Evolutionary conservation across 2,329 filamentous ascomycete species (phyloP).

Genomic region (Ascochyta lentis): DNA sequence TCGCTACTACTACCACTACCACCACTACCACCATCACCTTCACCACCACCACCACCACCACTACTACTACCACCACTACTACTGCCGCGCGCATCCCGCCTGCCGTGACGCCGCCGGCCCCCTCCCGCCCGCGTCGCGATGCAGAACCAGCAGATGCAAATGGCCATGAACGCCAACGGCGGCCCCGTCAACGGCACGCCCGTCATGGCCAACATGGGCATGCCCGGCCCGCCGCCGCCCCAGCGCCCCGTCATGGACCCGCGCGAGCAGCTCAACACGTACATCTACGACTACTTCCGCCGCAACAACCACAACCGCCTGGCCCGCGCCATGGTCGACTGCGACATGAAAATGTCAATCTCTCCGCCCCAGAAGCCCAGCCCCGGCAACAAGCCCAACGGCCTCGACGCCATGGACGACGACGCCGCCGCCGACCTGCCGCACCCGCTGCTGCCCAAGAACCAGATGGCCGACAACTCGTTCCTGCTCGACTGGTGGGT

Average conservation of each 20-base stretch:
- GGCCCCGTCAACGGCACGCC: conserved; percentile 69
- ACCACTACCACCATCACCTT: no score
- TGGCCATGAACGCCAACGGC: conserved; percentile 69
- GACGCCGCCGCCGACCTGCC: conserved; percentile 87
- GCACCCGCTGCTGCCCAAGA: conserved; percentile 68
- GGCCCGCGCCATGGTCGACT: conserved; percentile 67
- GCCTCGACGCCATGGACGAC: conserved; percentile 77
- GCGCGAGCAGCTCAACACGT: conserved; percentile 74
- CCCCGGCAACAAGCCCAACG: conserved; percentile 70
- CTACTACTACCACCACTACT: no score
- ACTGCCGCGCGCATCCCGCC: neutral
- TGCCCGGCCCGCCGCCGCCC: conserved; percentile 39
- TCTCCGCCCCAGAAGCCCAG: conserved; percentile 65
- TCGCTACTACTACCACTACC: no score
- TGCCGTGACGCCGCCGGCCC: conserved; percentile 21
- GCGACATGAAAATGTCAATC: conserved; percentile 64
- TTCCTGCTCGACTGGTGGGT: conserved; percentile 99
- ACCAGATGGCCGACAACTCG: conserved; percentile 70
- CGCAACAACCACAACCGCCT: conserved; percentile 84
- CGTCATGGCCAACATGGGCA: conserved; percentile 68
- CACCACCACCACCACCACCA: no score
- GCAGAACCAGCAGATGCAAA: conserved; percentile 64
- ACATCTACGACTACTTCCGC: conserved; percentile 91
- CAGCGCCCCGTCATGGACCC: conserved; percentile 38
- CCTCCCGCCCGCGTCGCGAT: conserved; percentile 32